Evolutionary conservation across 805 yeast species (phyloP), one percentile per base, ranked within the genome.

Genomic region (Zygoascus flipseniorum): DNA sequence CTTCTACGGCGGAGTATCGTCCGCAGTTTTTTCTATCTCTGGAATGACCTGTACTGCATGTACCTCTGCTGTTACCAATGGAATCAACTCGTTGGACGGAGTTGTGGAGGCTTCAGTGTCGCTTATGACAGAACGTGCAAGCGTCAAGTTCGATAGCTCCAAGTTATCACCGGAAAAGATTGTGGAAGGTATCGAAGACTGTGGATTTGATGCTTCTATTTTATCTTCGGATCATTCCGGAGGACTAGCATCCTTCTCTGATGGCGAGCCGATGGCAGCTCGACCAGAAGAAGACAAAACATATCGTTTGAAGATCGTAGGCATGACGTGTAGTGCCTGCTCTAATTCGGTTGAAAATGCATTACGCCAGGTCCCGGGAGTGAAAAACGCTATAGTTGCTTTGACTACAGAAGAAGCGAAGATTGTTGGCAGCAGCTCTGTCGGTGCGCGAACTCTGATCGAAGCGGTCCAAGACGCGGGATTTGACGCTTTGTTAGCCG

Each of bases 31-130:
- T n/a, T 35, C 39, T 18, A 71, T 85, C 1, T 67, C 71, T 14
- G 97, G 97, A 1, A 92, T 90, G 97, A 90, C 98, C 1, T 92
- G 97, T 64, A 84, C 93, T 1, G 78, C 95, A 1, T 92, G 98
- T 65, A 77, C 86, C 0, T 75, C 83, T 1, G 72, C 93, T 0
- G 79, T 92, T 19, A 78, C 83, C 0, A 68, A 70, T 26, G 82
- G 82, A 0, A 62, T 88, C 28, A 69, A 73, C 52, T 63, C 63
- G 0, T 52, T 79, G 8, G 69, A 71, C 0, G 86, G 85, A 1
- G 85, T 88, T 1, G 48, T 61, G 1, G 62, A 68, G 4, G 87
- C 76, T 0, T 74, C 77, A 2, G 87, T 90, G 1, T 85, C 96
- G 1, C 74, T 88, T 31, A 70, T 87, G 2, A 87, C 96, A 0